These are phyloP conservation scores for Geum urbanum DNA, from an alignment of 306 rosid genomes.

Conservation along the genomic window DNA sequence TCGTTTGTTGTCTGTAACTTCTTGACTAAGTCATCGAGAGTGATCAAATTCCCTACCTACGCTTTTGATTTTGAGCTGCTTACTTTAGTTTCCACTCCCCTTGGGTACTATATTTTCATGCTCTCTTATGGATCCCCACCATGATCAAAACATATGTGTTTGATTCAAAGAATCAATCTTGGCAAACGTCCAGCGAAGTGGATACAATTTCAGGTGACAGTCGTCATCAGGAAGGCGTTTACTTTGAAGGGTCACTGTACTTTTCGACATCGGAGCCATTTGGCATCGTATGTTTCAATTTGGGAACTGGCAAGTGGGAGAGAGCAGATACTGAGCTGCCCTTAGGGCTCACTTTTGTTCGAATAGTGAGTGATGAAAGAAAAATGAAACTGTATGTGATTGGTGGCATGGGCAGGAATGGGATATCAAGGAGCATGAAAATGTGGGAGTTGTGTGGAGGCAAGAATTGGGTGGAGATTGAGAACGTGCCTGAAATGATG, in stretches of 20 bases:
- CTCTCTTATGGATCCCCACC: constrained; percentile 42
- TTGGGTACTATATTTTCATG: constrained; percentile 51
- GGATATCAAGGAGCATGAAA: constrained; percentile 67
- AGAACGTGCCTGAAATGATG: constrained; percentile 69
- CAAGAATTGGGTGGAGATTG: constrained; percentile 57
- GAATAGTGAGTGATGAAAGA: constrained; percentile 52
- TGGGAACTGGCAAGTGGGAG: constrained; percentile 60
- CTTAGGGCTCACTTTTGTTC: constrained; percentile 43
- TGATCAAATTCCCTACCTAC: constrained; percentile 46
- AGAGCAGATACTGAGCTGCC: constrained; percentile 40
- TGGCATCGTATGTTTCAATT: constrained; percentile 53
- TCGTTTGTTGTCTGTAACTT: constrained; percentile 65
- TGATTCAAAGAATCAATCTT: constrained; percentile 42
- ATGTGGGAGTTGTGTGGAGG: constrained; percentile 58
- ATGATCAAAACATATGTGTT: constrained; percentile 34
- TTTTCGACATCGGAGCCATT: constrained; percentile 68
- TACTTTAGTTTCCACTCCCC: constrained; percentile 53
- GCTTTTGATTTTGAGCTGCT: constrained; percentile 49
- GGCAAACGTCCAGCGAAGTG: constrained; percentile 44
- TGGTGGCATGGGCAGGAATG: constrained; percentile 78
- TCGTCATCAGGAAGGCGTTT: constrained; percentile 54
- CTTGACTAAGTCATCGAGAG: constrained; percentile 50
- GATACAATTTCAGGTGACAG: constrained; percentile 40
- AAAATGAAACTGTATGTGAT: constrained; percentile 51
- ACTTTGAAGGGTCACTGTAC: constrained; percentile 43